These are phyloP conservation scores for Kodamaea suecica DNA, from an alignment of 1,139 yeast species.

Conservation along the genomic window DNA sequence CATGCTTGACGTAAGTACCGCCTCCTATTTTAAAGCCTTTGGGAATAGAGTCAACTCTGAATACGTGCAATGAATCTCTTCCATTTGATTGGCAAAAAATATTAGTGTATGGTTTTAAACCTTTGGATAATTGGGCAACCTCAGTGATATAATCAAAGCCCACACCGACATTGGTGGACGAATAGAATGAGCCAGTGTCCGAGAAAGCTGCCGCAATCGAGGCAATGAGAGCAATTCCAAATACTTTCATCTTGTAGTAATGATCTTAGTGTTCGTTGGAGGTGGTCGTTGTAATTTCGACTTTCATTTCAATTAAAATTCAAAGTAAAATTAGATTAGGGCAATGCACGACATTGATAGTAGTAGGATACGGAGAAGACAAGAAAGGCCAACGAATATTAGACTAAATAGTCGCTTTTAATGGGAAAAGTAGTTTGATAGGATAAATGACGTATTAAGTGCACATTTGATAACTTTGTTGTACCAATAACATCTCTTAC, in stretches of 20 bases:
- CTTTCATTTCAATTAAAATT: too few species aligned
- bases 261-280: too few species aligned
- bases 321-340: too few species aligned
- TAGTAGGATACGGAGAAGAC: too few species aligned
- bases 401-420: too few species aligned
- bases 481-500: too few species aligned
- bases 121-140: conserved; percentile 16
- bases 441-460: too few species aligned
- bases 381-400: too few species aligned
- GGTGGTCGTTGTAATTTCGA: not conserved
- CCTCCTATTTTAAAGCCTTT: conserved; percentile 5
- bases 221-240: conserved; percentile 12
- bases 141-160: conserved; percentile 21
- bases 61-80: conserved; percentile 19
- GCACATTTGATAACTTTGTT: too few species aligned
- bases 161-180: conserved; percentile 17
- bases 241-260: conserved; percentile 19
- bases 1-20: conserved; percentile 27
- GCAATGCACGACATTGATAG: not conserved
- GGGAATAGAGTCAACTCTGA: conserved; percentile 21
- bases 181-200: conserved; percentile 32
- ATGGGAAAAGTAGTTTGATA: too few species aligned
- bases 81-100: conserved; percentile 16
- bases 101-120: conserved; percentile 17
- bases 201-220: conserved; percentile 25